Percentiles rank a stretch among this genome's conserved stretches.
Evolutionary conservation across 495 filamentous ascomycete genomes (phyloP).

Genomic region (Trichoderma orchidacearum): DNA sequence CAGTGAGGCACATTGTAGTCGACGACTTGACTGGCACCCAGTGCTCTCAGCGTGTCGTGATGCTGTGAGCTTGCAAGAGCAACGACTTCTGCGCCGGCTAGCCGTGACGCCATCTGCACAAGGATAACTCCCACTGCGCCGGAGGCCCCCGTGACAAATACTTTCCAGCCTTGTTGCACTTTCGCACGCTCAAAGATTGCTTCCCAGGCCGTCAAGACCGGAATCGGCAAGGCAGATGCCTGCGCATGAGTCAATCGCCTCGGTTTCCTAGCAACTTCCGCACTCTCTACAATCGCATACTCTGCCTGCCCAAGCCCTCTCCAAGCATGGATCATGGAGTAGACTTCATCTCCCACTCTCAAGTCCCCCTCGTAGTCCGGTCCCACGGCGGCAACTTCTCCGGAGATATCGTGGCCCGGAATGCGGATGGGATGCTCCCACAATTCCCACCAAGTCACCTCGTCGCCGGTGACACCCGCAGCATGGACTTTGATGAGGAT

Average conservation of each 20-base stretch:
- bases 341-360: constrained; percentile 38
- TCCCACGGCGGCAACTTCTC: constrained; percentile 35
- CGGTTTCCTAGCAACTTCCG: constrained; percentile 37
- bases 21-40: constrained; percentile 35
- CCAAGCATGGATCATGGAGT: constrained; percentile 31
- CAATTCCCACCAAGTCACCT: constrained; percentile 30
- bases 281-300: constrained; percentile 30
- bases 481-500: constrained; percentile 43
- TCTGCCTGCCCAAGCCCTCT: constrained; percentile 40
- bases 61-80: constrained; percentile 23
- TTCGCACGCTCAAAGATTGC: constrained; percentile 27
- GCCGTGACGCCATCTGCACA: constrained; percentile 31
- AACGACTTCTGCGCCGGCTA: constrained; percentile 26
- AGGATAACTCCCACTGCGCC: constrained; percentile 39
- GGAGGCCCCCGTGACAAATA: constrained; percentile 41
- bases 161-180: constrained; percentile 12
- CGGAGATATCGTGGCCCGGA: constrained; percentile 42
- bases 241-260: constrained; percentile 30
- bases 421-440: constrained; percentile 15
- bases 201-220: constrained; percentile 44
- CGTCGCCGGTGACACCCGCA: constrained; percentile 39
- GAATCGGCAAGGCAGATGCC: constrained; percentile 40
- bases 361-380: constrained; percentile 26
- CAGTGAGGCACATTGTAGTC: constrained; percentile 27
- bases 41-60: constrained; percentile 17